Evolutionary conservation across 2,329 filamentous ascomycete genomes (phyloP), one percentile per base, ranked within the genome.

Genomic region (Leptographium procerum): DNA sequence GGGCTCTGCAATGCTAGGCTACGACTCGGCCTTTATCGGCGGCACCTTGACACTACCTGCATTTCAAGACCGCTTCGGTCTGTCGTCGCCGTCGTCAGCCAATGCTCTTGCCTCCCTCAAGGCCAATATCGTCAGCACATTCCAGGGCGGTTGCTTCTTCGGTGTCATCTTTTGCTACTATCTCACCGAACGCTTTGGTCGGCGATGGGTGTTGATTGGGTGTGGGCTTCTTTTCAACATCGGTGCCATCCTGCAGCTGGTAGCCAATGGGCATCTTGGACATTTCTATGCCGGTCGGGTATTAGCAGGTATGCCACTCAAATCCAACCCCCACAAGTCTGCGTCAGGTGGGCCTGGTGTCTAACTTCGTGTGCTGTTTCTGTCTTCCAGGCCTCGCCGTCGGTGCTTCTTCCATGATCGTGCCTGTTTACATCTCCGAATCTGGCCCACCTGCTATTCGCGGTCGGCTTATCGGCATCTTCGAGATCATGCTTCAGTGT

Each of bases 121-220:
- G 66, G 76, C 85, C 65, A 92, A 91, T 69, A 90, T 91, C 61
- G 88, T 91, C 56, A 90, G 86, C 29, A 81, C 87, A 57, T 91
- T 89, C 73, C 89, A 92, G 71, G 89, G 88, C 11, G 88, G 88
- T 60, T 88, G 88, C 60, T 91, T 94, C 74, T 91, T 92, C 65
- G 89, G 89, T 55, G 82, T 85, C n/a, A 72, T 90, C 47, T 78
- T 81, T 60, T n/a, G 80, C 33, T 84, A 86, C 73, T 88, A 80
- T 68, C 73, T 86, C 61, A 88, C 88, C 31, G 80, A 88, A 26
- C 82, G 81, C 65, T n/a, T n/a, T n/a, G n/a, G n/a, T n/a, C n/a
- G n/a, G n/a, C n/a, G n/a, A n/a, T n/a, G n/a, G n/a, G n/a, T n/a
- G n/a, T n/a, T n/a, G n/a, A n/a, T n/a, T n/a, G n/a, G n/a, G n/a